Base-by-base conservation (phyloP, 2,329 filamentous ascomycete genomes). In the Dactylellina drechsleri region DNA sequence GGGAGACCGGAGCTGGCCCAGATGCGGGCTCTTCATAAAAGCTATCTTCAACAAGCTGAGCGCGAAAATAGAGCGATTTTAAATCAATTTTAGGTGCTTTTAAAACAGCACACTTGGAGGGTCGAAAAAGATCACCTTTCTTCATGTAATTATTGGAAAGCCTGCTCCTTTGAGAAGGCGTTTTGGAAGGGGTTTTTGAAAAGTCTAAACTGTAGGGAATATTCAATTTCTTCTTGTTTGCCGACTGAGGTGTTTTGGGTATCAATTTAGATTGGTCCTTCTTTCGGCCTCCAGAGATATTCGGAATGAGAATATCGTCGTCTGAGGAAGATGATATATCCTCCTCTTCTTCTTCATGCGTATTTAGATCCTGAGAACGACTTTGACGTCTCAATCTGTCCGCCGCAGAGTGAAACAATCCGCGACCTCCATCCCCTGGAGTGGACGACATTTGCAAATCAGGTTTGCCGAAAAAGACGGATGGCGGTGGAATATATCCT, bases 311-410 rank as follows among this genome's bases (percentile, higher is more conserved):
- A 18, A 65, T 64, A 6, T 75, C 71, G 2, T 75, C 64, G 23
- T 68, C 71, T n/a, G 71, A 75, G 23, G 52, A 75, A 12, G 71
- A 75, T 7, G 49, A 49, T 8, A 61, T 18, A 23, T 75, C 64
- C 6, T 72, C 59, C 4, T 66, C 68, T n/a, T 66, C 68, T n/a
- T 73, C 68, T n/a, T 23, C 47, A n/a, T 52, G 1, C 16, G 10
- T 13, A 23, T 58, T 15, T 54, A 18, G 15, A 7, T 54, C 53
- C 1, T 43, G 18, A 20, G 4, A 49, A 31, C 16, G 31, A 12
- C 49, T 47, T 13, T 56, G 58, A 16, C 40, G 45, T 50, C 70
- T 49, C 50, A 75, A 47, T 18, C 64, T 75, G 58, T 68, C 64
- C 4, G 71, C 58, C 4, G 52, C 71, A 16, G 64, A 68, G 15